phyloP scores from a whole-genome alignment of 2,329 filamentous ascomycete genomes.

The Ampelomyces quisqualis region DNA sequence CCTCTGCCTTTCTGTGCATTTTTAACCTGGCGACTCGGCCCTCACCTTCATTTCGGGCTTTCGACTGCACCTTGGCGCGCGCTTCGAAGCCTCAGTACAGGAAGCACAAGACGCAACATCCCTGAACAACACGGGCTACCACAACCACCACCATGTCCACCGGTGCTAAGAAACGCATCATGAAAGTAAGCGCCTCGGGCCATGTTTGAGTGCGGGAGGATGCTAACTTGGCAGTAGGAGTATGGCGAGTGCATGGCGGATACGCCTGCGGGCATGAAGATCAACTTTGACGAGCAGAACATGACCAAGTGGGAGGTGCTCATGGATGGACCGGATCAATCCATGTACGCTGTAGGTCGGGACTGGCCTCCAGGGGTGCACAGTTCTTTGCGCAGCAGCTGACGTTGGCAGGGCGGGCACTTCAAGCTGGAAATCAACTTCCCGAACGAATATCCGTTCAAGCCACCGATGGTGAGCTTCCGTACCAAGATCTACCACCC shows the following conservation, averaged over 20 bases:
- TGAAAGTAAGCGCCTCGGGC: slow-evolving; percentile 41
- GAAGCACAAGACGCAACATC: slow-evolving; percentile 6
- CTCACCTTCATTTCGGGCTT: neutral
- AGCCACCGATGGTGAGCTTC: slow-evolving; percentile 77
- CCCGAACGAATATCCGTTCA: slow-evolving; percentile 85
- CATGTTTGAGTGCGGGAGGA: neutral
- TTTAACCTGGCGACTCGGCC: no score
- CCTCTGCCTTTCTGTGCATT: no score
- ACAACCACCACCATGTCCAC: slow-evolving; percentile 36
- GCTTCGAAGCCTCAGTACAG: neutral
- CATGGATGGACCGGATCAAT: slow-evolving; percentile 65
- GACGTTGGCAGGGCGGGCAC: slow-evolving; percentile 59
- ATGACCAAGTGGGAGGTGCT: slow-evolving; percentile 68
- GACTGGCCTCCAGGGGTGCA: neutral
- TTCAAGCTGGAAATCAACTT: slow-evolving; percentile 74
- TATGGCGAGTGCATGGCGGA: slow-evolving; percentile 41
- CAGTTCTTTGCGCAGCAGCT: slow-evolving; percentile 3
- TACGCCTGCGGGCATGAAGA: slow-evolving; percentile 42
- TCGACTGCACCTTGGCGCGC: neutral
- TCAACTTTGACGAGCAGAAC: slow-evolving; percentile 60
- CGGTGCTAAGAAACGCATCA: slow-evolving; percentile 49
- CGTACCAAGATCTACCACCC: slow-evolving; percentile 92
- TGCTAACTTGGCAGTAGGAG: slow-evolving; percentile 32
- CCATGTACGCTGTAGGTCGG: slow-evolving; percentile 63
- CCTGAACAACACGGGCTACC: slow-evolving; percentile 5